Conservation (phyloP, 495 filamentous ascomycete genomes). For the Xylaria castorea region DNA sequence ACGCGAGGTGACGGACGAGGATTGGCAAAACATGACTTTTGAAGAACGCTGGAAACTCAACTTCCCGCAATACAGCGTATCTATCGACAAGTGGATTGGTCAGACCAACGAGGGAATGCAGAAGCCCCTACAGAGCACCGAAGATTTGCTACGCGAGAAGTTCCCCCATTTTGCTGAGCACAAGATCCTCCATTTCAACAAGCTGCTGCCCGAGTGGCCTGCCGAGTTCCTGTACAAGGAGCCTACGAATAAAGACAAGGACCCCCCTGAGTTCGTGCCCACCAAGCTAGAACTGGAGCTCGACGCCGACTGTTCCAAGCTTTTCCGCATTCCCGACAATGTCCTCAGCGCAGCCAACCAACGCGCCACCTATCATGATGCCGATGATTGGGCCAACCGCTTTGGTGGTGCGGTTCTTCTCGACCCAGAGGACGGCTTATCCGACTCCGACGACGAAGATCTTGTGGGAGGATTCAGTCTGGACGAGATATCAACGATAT, state of each 20-base stretch:
- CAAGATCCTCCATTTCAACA: constrained; percentile 69
- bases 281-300: constrained; percentile 89
- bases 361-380: constrained; percentile 62
- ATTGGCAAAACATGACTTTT: constrained; percentile 53
- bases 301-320: constrained; percentile 77
- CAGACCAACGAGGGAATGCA: constrained; percentile 56
- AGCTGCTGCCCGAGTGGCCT: constrained; percentile 75
- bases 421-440: constrained; percentile 42
- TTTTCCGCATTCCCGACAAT: constrained; percentile 70
- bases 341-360: constrained; percentile 49
- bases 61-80: constrained; percentile 31
- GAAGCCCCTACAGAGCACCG: constrained; percentile 59
- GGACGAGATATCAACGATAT: constrained; percentile 78
- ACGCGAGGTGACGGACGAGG: constrained; percentile 38
- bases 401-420: constrained; percentile 59
- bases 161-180: constrained; percentile 75
- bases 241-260: constrained; percentile 76
- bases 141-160: constrained; percentile 70
- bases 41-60: constrained; percentile 48
- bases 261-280: constrained; percentile 65
- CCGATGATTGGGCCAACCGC: constrained; percentile 45
- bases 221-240: constrained; percentile 73
- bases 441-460: constrained; percentile 65
- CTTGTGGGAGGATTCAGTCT: constrained; percentile 71
- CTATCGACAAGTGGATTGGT: constrained; percentile 41